These are phyloP conservation scores for Fusarium sarcochroum DNA, from an alignment of 2,329 filamentous ascomycete genomes.

Conservation along the genomic window DNA sequence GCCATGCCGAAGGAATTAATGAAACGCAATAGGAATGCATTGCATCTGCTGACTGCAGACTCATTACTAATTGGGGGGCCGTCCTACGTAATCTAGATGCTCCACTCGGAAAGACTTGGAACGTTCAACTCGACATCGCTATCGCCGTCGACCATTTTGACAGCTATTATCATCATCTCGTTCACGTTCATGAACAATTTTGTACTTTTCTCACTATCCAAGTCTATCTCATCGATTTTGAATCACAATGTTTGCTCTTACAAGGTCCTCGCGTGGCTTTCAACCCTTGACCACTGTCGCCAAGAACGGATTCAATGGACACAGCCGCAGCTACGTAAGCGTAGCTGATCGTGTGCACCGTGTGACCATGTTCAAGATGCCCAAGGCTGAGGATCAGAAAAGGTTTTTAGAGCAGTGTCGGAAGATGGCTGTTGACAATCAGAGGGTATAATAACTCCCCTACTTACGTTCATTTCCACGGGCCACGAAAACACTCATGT, in stretches of 20 bases:
- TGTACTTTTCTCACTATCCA: not conserved
- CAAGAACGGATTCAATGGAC: not conserved
- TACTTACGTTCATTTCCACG: not conserved
- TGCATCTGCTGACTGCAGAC: not conserved
- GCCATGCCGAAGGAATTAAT: not conserved
- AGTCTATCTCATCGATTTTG: not conserved
- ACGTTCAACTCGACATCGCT: too few relatives aligned
- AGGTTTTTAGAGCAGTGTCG: not conserved
- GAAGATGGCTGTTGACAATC: slow-evolving; percentile 2
- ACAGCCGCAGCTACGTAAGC: not conserved
- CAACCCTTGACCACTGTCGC: not conserved
- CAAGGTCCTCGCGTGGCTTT: not conserved
- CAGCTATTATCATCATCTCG: not conserved
- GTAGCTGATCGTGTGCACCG: slow-evolving; percentile 1
- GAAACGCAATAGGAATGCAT: not conserved
- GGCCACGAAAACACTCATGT: not conserved
- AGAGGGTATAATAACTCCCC: slow-evolving; percentile 1
- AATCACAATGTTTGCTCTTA: not conserved
- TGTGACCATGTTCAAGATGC: slow-evolving; percentile 2
- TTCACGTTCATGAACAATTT: not conserved
- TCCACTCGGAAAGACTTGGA: too few relatives aligned
- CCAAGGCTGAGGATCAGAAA: slow-evolving; percentile 3
- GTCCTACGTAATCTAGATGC: not conserved
- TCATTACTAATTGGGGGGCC: not conserved
- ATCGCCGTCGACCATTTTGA: too few relatives aligned